A percentile compares a stretch with the other conserved stretches of the same genome.
Conservation (phyloP, 1,139 yeast species). For the Hemisphaericaspora xylanilytica region DNA sequence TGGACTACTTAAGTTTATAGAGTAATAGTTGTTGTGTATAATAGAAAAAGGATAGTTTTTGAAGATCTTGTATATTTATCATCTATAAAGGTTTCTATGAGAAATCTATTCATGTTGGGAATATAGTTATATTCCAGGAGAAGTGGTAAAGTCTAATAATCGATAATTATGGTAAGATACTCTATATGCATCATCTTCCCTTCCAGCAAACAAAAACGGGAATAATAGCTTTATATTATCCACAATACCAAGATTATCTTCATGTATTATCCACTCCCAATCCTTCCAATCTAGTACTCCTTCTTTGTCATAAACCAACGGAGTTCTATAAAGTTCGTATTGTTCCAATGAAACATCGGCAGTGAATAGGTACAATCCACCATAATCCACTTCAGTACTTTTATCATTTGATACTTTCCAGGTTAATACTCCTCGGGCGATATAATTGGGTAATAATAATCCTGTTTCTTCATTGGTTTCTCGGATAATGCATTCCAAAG, state of each 20-base stretch:
- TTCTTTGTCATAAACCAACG: slow-evolving; percentile 30
- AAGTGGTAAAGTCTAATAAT: slow-evolving; percentile 18
- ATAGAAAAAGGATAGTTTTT: too few relatives aligned
- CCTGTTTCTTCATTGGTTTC: slow-evolving; percentile 50
- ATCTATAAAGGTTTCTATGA: too few relatives aligned
- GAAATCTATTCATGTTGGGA: too few relatives aligned
- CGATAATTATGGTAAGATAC: slow-evolving; percentile 20
- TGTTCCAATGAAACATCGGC: slow-evolving; percentile 32
- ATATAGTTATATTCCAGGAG: slow-evolving; percentile 14
- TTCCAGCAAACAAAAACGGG: slow-evolving; percentile 23
- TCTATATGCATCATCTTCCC: slow-evolving; percentile 22
- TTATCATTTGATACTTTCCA: slow-evolving; percentile 30
- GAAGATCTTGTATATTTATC: not conserved
- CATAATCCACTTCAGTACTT: slow-evolving; percentile 20
- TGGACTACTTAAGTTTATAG: slow-evolving; percentile 69
- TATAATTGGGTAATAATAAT: slow-evolving; percentile 26
- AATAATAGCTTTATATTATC: slow-evolving; percentile 38
- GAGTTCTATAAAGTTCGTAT: slow-evolving; percentile 26
- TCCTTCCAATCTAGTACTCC: slow-evolving; percentile 49
- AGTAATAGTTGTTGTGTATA: too few relatives aligned
- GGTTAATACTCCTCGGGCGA: slow-evolving; percentile 35
- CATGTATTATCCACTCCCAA: slow-evolving; percentile 37
- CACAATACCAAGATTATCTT: slow-evolving; percentile 45
- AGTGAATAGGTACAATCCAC: slow-evolving; percentile 44
- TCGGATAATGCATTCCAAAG: slow-evolving; percentile 40